phyloP scores from a whole-genome alignment of 345 rosid species.

The Combretum micranthum region DNA sequence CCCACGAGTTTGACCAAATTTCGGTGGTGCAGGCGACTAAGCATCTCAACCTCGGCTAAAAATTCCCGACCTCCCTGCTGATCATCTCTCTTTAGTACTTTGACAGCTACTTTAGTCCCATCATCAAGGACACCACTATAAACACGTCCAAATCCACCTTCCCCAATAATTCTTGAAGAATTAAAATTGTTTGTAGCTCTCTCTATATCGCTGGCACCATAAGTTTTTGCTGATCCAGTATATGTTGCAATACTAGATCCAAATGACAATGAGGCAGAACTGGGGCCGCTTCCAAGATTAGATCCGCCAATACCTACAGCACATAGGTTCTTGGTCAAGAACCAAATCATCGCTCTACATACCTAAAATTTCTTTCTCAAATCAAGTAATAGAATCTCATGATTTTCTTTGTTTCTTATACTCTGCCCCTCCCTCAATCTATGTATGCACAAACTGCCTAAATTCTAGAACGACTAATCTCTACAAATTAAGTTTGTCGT shows the following conservation, averaged over 20 bases:
- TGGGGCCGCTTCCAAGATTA: slow-evolving; percentile 52
- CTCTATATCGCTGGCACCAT: slow-evolving; percentile 60
- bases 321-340: neutral
- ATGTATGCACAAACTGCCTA: no score
- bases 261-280: slow-evolving; percentile 73
- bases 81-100: slow-evolving; percentile 88
- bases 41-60: slow-evolving; percentile 97
- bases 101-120: slow-evolving; percentile 80
- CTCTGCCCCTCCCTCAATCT: no score
- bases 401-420: no score
- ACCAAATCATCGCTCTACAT: neutral
- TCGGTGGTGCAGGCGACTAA: slow-evolving; percentile 95
- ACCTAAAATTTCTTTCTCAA: no score
- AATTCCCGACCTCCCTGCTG: slow-evolving; percentile 90
- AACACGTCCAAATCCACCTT: slow-evolving; percentile 95
- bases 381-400: no score
- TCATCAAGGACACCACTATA: slow-evolving; percentile 79
- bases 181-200: slow-evolving; percentile 75
- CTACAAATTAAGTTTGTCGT: no score
- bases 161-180: slow-evolving; percentile 67
- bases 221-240: slow-evolving; percentile 85
- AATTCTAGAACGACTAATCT: no score
- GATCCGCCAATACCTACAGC: slow-evolving; percentile 60
- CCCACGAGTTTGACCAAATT: slow-evolving; percentile 91
- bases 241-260: slow-evolving; percentile 78